These are phyloP conservation scores for Pleurotus tuber-regium DNA, from an alignment of 768 basidiomycete species.

Conservation along the genomic window DNA sequence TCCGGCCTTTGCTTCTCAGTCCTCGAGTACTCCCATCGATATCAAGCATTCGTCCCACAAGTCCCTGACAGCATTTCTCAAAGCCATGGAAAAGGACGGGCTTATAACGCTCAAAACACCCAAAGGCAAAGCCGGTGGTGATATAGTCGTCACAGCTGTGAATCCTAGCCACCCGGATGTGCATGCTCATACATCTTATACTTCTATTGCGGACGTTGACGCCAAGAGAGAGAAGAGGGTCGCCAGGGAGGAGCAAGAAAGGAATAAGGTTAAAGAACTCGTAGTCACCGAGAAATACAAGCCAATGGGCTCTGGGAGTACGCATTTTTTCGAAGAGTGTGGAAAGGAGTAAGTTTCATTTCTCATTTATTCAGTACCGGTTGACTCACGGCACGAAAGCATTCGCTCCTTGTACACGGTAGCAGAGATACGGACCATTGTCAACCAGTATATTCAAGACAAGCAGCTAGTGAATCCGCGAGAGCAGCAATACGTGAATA, in stretches of 20 bases:
- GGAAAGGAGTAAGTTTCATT: conserved; percentile 53
- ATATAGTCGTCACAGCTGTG: conserved; percentile 54
- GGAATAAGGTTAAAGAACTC: conserved; percentile 46
- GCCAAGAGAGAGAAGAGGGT: conserved; percentile 59
- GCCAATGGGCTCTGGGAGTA: conserved; percentile 41
- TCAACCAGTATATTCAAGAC: conserved; percentile 62
- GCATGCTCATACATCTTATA: conserved; percentile 44
- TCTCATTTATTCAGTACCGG: background rate
- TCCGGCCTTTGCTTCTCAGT: conserved; percentile 59
- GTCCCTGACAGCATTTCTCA: conserved; percentile 80
- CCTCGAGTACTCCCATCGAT: conserved; percentile 45
- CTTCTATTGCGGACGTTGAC: conserved; percentile 67
- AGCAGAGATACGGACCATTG: conserved; percentile 50
- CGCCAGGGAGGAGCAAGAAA: conserved; percentile 49
- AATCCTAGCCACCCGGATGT: conserved; percentile 58
- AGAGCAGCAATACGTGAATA: conserved; percentile 69
- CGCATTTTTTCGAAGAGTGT: conserved; percentile 57
- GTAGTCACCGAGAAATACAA: conserved; percentile 74
- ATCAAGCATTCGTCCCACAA: conserved; percentile 82
- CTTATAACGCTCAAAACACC: conserved; percentile 71
- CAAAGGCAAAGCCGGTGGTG: conserved; percentile 30
- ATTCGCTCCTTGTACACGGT: conserved; percentile 51
- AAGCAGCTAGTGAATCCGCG: conserved; percentile 61
- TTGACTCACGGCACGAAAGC: conserved; percentile 30
- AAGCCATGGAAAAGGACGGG: conserved; percentile 68